Evolutionary conservation across 352 stramenopile species (phyloP), one percentile per base, ranked within the genome.

Genomic region (Globisporangium paddicum): DNA sequence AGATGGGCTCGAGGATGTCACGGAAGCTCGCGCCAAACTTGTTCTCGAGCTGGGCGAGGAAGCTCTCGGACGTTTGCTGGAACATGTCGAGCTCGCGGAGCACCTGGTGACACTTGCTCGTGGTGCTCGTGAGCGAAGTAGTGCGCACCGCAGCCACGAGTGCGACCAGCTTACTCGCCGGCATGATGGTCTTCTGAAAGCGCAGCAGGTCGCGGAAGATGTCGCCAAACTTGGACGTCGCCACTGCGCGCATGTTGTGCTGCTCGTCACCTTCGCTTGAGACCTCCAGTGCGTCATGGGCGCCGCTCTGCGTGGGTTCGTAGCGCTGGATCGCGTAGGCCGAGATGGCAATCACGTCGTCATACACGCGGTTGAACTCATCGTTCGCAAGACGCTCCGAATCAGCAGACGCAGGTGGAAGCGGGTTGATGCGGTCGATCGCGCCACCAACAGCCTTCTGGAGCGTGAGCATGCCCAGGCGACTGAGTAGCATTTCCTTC

Each of bases 401-500:
- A 16, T 58, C 46, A 10, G 60, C 21, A 30, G 66, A 79, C 11
- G 66, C 25, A 10, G 60, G 35, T 37, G 80, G 72, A 4, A 69
- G 73, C 42, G 81, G 75, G 32, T 76, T 79, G 0, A 88, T 58
- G 19, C 82, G 70, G 10, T 86, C 55, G 37, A 92, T 83, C 1
- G 81, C 82, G 58, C 68, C 67, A 56, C 85, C 77, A 10, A 79
- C 76, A 3, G 79, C 68, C 16, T 80, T 64, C 32, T 90, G 75
- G 34, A 93, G 68, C 5, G 84, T 87, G 0, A 79, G 50, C 69
- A 86, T 82, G 6, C 82, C 70, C 19, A 99, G 69, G 9, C 92
- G 87, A 55, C 83, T 86, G 61, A 98, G 71, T 23, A 99, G 68
- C 46, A 97, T 82, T 16, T 96, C 79, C 46, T 97, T 95, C 67